Conservation (phyloP, 176 grass and related monocot genomes). For the Musa beccarii region DNA sequence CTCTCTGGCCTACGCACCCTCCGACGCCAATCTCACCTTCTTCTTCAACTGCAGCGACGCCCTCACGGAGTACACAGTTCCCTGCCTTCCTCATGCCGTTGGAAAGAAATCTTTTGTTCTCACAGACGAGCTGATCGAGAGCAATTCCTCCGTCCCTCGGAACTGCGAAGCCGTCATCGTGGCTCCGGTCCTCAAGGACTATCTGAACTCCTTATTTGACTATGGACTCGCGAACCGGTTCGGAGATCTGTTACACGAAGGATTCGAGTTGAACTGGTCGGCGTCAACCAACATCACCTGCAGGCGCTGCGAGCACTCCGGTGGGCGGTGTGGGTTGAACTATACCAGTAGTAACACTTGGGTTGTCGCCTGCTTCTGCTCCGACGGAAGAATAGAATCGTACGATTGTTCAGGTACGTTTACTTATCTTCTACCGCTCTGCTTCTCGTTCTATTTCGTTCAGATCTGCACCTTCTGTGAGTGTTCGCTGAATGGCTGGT, state of each 20-base stretch:
- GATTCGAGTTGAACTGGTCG: neutral
- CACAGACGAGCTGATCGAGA: neutral
- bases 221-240: neutral
- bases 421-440: neutral
- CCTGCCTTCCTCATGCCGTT: neutral
- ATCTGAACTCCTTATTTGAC: rapidly evolving
- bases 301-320: neutral
- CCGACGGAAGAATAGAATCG: neutral
- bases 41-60: neutral
- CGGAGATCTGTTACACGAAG: rapidly evolving
- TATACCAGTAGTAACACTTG: neutral
- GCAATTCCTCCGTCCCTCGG: too few species aligned
- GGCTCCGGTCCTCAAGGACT: neutral
- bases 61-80: neutral
- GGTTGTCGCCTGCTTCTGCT: neutral
- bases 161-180: neutral
- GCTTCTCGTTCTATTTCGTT: too few species aligned
- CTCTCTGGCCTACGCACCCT: neutral
- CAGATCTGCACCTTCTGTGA: too few species aligned
- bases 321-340: neutral
- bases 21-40: conserved; percentile 6
- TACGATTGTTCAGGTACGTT: neutral
- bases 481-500: too few species aligned
- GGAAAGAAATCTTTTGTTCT: neutral
- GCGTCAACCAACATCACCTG: neutral